Evolutionary conservation across 345 rosid genomes (phyloP).

Genomic region (Salix koriyanagi): DNA sequence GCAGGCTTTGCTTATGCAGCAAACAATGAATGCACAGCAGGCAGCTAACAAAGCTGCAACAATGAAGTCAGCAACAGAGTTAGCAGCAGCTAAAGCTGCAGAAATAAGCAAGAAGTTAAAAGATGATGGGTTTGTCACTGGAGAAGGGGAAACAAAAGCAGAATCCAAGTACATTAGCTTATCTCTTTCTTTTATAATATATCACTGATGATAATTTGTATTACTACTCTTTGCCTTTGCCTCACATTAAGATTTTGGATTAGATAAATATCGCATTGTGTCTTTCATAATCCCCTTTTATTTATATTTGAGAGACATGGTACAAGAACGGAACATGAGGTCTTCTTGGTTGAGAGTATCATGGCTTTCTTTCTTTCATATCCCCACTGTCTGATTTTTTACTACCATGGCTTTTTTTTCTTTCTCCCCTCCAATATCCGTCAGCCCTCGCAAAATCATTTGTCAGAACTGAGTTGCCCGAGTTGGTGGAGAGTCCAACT

Average conservation of each 20-base stretch:
- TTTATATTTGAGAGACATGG: background rate
- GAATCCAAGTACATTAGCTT: slow-evolving; percentile 53
- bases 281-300: background rate
- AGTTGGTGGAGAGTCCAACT: background rate
- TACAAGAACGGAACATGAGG: background rate
- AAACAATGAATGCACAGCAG: slow-evolving; percentile 91
- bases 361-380: background rate
- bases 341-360: background rate
- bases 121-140: slow-evolving; percentile 67
- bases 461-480: background rate
- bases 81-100: slow-evolving; percentile 96
- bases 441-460: background rate
- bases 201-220: background rate
- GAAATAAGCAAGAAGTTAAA: slow-evolving; percentile 87
- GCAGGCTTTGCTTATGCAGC: slow-evolving; percentile 96
- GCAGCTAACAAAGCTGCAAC: slow-evolving; percentile 91
- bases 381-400: background rate
- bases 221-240: background rate
- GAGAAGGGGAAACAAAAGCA: slow-evolving; percentile 51
- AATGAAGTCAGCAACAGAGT: slow-evolving; percentile 97
- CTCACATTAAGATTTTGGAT: background rate
- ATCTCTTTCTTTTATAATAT: background rate
- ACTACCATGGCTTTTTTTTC: background rate
- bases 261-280: background rate
- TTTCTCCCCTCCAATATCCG: background rate